A percentile compares a stretch with the other conserved stretches of the same genome.
These are phyloP conservation scores for Brassica cretica DNA, from an alignment of 345 rosid species.

Conservation along the genomic window DNA sequence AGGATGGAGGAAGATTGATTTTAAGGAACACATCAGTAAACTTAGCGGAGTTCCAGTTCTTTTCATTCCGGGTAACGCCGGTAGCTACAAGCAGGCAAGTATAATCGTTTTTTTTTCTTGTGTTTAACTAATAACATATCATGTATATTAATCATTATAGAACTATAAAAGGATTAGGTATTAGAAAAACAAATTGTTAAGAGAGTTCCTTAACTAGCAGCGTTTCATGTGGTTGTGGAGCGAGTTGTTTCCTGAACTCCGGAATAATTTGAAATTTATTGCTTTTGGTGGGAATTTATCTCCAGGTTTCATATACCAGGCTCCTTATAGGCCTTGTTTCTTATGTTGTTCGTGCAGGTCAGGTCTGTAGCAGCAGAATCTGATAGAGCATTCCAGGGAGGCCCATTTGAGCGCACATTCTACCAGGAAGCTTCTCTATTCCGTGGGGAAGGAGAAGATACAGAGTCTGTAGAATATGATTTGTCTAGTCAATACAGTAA, in stretches of 20 bases:
- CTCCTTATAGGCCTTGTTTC: slow-evolving; percentile 1
- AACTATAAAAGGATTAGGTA: not conserved
- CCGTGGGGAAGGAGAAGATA: slow-evolving; percentile 50
- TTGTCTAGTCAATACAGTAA: slow-evolving; percentile 62
- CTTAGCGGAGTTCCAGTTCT: slow-evolving; percentile 94
- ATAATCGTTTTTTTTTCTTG: slow-evolving; percentile 17
- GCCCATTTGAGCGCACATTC: slow-evolving; percentile 72
- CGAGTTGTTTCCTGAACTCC: slow-evolving; percentile 17
- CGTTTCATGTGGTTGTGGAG: slow-evolving; percentile 2
- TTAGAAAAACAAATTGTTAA: not conserved
- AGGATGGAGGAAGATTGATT: slow-evolving; percentile 96
- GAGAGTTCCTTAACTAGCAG: slow-evolving; percentile 1
- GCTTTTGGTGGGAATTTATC: slow-evolving; percentile 10
- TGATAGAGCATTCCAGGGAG: slow-evolving; percentile 90
- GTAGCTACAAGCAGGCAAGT: slow-evolving; percentile 93
- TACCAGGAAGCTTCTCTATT: slow-evolving; percentile 64
- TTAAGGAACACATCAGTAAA: slow-evolving; percentile 69
- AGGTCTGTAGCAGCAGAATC: slow-evolving; percentile 94
- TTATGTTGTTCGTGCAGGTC: slow-evolving; percentile 52
- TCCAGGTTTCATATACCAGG: slow-evolving; percentile 13
- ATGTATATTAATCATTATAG: no score
- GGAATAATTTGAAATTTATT: not conserved
- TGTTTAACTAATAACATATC: not conserved
- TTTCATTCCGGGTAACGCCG: slow-evolving; percentile 94
- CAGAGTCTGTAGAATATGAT: slow-evolving; percentile 45